Evolutionary conservation across 2,329 filamentous ascomycete species (phyloP), one percentile per base, ranked within the genome.

Genomic region (Cytospora chrysosperma): DNA sequence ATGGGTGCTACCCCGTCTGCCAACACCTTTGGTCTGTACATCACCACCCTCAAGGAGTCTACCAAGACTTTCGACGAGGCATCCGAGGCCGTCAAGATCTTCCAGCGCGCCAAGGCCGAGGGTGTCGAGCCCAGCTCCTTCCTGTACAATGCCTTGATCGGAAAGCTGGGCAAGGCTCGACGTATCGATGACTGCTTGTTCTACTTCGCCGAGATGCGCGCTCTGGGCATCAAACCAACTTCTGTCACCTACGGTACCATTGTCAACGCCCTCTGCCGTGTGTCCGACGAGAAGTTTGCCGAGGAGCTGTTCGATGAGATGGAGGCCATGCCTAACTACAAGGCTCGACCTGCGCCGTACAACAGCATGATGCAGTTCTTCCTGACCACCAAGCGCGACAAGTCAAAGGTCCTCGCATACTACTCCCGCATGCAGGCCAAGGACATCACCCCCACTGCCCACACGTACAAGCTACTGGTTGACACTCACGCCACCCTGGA

Each of bases 321-420:
- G 95, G 95, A 99, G 81, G 87, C 89, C 54, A 97, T 96, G 89
- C 90, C 93, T 63, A 99, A 99, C 81, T 99, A 99, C 85, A 98
- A 97, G 82, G 92, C 95, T 49, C 90, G 95, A 12, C 93, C 95
- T 28, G 95, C 95, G 27, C 95, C 95, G 0, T 99, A 99, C 83
- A 97, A 99, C 82, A 96, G 92, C 77, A 91, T 99, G 88, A 99
- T 99, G 87, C 95, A 99, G 75, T 98, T 97, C 80, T 99, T 98
- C 85, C 82, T 98, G 69, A 96, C 92, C 63, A 98, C 94, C 61
- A 98, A 98, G 85, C 92, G 93, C 59, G 94, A 99, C 76, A 94
- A 95, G 79, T 80, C 83, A 75, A 98, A 98, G 86, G 94, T 97
- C 6, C 83, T 99, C 27, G 84, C 88, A 34, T 99, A 98, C 82